Evolutionary conservation across 2,329 filamentous ascomycete genomes (phyloP).

Genomic region (Coniochaeta sp.): DNA sequence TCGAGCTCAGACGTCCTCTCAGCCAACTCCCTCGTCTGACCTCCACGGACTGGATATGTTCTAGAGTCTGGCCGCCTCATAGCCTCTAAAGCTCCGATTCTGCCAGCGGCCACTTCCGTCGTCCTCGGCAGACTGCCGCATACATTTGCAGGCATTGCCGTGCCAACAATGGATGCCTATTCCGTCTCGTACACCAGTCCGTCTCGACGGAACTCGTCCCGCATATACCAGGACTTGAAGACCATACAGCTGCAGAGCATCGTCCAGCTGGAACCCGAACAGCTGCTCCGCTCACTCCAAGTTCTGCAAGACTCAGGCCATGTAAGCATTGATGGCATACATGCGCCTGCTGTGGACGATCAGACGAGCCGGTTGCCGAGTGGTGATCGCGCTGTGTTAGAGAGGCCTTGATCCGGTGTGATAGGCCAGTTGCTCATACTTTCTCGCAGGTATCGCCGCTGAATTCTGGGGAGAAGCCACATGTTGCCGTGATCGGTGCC

Average conservation of each 20-base stretch:
- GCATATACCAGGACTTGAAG: constrained; percentile 42
- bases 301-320: constrained; percentile 8
- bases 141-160: neutral
- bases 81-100: neutral
- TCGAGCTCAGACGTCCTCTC: neutral
- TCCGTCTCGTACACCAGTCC: constrained; percentile 40
- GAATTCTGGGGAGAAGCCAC: constrained; percentile 27
- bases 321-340: constrained; percentile 5
- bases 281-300: constrained; percentile 18
- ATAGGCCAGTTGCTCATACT: neutral
- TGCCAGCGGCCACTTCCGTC: neutral
- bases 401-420: neutral
- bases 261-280: constrained; percentile 21
- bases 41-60: neutral
- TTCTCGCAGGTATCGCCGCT: neutral
- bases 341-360: neutral
- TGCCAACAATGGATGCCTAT: constrained; percentile 42
- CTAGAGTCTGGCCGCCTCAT: neutral
- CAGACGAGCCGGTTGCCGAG: neutral
- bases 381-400: neutral
- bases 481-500: constrained; percentile 62
- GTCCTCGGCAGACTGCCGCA: too few relatives aligned
- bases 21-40: neutral
- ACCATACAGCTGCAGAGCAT: constrained; percentile 29
- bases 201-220: constrained; percentile 33